Evolutionary conservation across 768 basidiomycete species (phyloP).

Genomic region (Agrocybe chaxingu): DNA sequence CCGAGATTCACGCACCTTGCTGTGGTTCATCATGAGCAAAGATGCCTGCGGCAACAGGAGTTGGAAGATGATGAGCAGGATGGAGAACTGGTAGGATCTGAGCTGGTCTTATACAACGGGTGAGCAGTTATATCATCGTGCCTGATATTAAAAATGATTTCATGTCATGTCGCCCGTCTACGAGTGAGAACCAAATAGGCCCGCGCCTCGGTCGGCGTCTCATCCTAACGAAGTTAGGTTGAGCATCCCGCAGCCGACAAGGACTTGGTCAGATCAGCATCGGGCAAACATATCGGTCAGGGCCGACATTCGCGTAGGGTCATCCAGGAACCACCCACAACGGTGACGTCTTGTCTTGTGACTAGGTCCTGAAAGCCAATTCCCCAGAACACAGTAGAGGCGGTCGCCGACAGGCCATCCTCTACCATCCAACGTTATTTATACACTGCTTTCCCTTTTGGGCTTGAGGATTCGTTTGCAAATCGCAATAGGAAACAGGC

Average conservation of each 20-base stretch:
- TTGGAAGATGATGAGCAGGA: slow-evolving; percentile 8
- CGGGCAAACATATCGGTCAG: slow-evolving; percentile 19
- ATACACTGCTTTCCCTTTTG: no score
- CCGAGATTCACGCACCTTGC: slow-evolving; percentile 16
- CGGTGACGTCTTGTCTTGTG: slow-evolving; percentile 15
- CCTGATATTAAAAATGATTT: slow-evolving; percentile 26
- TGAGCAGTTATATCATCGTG: slow-evolving; percentile 16
- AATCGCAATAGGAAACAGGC: no score
- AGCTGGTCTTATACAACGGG: slow-evolving; percentile 19
- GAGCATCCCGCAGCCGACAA: slow-evolving; percentile 19
- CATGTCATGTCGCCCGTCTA: slow-evolving; percentile 17
- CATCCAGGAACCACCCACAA: slow-evolving; percentile 7
- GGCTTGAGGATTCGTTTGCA: no score
- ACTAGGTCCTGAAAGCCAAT: no score
- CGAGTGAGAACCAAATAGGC: slow-evolving; percentile 14
- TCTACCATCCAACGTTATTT: no score
- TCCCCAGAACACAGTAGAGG: no score
- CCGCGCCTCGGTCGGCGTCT: slow-evolving; percentile 23
- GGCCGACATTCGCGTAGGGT: slow-evolving; percentile 11
- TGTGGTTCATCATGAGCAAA: slow-evolving; percentile 17
- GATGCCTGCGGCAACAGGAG: slow-evolving; percentile 1
- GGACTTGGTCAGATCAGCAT: slow-evolving; percentile 12
- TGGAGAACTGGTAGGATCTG: slow-evolving; percentile 10
- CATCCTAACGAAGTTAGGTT: slow-evolving; percentile 15
- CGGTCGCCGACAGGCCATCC: no score